These are phyloP conservation scores for Boletus subparvulus DNA, from an alignment of 768 basidiomycete genomes.

Conservation along the genomic window DNA sequence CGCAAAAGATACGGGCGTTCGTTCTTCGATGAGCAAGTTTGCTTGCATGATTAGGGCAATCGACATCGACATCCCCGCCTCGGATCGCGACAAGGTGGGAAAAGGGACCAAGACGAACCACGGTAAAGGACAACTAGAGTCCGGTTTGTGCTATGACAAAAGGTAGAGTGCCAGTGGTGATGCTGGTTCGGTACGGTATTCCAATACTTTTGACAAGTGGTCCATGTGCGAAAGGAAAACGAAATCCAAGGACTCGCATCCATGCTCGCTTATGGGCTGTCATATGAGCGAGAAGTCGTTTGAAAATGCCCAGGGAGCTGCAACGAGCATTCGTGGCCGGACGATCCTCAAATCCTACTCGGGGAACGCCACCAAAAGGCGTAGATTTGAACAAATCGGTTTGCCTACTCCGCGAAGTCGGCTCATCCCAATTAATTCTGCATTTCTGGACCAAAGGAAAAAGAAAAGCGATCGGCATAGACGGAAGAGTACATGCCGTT, in stretches of 20 bases:
- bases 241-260: too few relatives aligned
- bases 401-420: constrained; percentile 22
- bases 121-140: neutral
- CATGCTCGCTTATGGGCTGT: too few relatives aligned
- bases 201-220: too few relatives aligned
- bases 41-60: neutral
- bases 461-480: constrained; percentile 1
- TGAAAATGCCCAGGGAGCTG: too few relatives aligned
- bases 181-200: too few relatives aligned
- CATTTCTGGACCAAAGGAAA: neutral
- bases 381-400: neutral
- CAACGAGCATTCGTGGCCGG: too few relatives aligned
- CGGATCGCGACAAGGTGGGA: neutral
- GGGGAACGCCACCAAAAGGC: neutral
- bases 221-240: too few relatives aligned
- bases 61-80: neutral
- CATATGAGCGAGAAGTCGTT: too few relatives aligned
- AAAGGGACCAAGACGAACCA: neutral
- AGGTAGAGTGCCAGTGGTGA: neutral
- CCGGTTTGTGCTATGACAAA: neutral
- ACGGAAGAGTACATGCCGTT: constrained; percentile 7
- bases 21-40: neutral
- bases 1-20: neutral
- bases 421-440: constrained; percentile 9
- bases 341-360: too few relatives aligned